Conservation (phyloP, 179 eudicot species). For the Corrigiola litoralis region DNA sequence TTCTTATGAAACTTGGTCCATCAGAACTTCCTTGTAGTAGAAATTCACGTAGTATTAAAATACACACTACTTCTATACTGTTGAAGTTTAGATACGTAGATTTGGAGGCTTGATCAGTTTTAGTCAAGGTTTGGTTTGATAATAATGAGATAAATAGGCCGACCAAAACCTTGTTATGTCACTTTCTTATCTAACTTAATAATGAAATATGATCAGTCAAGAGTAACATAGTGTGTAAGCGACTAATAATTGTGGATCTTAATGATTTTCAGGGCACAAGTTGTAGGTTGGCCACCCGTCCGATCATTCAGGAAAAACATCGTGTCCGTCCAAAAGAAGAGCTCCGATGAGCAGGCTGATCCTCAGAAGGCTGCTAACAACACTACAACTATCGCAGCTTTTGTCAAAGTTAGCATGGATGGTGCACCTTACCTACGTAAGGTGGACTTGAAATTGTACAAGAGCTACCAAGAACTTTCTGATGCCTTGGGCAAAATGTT, state of each 20-base stretch:
- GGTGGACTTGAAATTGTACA: constrained; percentile 69
- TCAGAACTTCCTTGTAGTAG: not conserved
- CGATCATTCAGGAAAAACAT: constrained; percentile 68
- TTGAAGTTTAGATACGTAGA: too few species aligned
- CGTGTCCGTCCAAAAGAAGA: constrained; percentile 47
- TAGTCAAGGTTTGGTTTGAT: constrained; percentile 23
- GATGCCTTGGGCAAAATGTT: constrained; percentile 73
- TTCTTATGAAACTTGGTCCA: not conserved
- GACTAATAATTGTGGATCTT: not conserved
- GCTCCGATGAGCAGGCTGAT: constrained; percentile 32
- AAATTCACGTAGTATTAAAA: too few species aligned
- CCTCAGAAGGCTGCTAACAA: constrained; percentile 12
- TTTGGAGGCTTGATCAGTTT: constrained; percentile 2
- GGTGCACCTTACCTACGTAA: constrained; percentile 83
- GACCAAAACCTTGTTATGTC: not conserved
- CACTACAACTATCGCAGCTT: constrained; percentile 31
- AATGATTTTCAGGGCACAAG: constrained; percentile 52
- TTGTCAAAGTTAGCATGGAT: constrained; percentile 77
- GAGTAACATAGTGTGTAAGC: not conserved
- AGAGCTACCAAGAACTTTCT: constrained; percentile 56
- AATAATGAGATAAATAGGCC: constrained; percentile 11
- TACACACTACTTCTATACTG: too few species aligned
- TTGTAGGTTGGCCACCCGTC: constrained; percentile 92
- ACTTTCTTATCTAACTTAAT: not conserved
- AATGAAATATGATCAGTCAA: constrained; percentile 9